phyloP scores from a whole-genome alignment of 2,329 filamentous ascomycete species.

The Colletotrichum endophyticum region DNA sequence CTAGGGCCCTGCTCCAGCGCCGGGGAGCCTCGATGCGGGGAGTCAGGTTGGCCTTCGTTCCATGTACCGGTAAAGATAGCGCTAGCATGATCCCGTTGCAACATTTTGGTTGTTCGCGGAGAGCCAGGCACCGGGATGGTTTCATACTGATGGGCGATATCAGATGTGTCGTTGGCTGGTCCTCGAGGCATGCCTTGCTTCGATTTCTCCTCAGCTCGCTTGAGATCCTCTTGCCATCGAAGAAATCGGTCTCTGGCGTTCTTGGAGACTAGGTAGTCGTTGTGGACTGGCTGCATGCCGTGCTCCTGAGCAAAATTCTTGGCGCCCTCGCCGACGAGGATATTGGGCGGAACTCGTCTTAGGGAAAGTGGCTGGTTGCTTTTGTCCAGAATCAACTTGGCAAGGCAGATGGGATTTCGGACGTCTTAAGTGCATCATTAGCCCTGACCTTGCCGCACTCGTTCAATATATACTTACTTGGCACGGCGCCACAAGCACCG shows the following conservation, averaged over 20 bases:
- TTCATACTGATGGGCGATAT: slow-evolving; percentile 32
- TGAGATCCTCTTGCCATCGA: slow-evolving; percentile 79
- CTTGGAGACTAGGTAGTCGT: slow-evolving; percentile 80
- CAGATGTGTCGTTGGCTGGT: slow-evolving; percentile 24
- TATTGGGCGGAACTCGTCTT: slow-evolving; percentile 88
- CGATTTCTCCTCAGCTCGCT: slow-evolving; percentile 58
- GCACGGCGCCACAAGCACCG: slow-evolving; percentile 89
- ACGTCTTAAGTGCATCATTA: slow-evolving; percentile 64
- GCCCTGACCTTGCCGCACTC: neutral
- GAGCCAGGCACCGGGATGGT: slow-evolving; percentile 24
- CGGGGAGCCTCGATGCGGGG: slow-evolving; percentile 42
- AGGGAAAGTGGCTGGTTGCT: slow-evolving; percentile 81
- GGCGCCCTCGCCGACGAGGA: slow-evolving; percentile 86
- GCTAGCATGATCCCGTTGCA: slow-evolving; percentile 53
- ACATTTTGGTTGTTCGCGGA: neutral
- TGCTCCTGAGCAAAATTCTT: slow-evolving; percentile 84
- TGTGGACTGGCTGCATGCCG: slow-evolving; percentile 74
- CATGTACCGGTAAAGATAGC: slow-evolving; percentile 63
- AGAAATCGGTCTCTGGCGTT: slow-evolving; percentile 79
- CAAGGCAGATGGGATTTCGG: slow-evolving; percentile 89
- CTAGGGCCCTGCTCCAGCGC: slow-evolving; percentile 8
- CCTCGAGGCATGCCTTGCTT: slow-evolving; percentile 25
- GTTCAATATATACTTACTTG: slow-evolving; percentile 64
- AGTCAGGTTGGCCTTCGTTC: slow-evolving; percentile 69
- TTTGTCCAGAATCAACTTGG: slow-evolving; percentile 80